Evolutionary conservation across 2,329 filamentous ascomycete species (phyloP), one percentile per base, ranked within the genome.

Genomic region (Scytalidium lignicola): DNA sequence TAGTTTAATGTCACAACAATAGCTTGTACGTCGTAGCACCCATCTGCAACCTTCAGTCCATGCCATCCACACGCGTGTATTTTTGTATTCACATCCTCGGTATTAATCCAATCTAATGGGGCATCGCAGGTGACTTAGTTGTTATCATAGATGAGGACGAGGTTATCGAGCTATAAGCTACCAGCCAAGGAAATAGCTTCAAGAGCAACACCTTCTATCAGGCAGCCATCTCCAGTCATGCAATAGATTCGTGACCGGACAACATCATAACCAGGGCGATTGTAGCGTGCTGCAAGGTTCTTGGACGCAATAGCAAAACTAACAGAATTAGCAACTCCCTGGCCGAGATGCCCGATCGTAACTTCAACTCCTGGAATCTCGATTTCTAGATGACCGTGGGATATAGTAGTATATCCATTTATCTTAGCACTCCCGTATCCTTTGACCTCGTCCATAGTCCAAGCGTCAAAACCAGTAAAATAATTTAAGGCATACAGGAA

Each of bases 111-210:
- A 51, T 75, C 70, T 1, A 74, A 67, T 2, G 66, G 66, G 3
- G 74, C 74, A 49, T 76, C 74, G 53, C 73, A 76, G 12, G 72
- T 74, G 22, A 78, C 65, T 50, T 74, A 68, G 52, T 78, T 77
- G 53, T 78, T 76, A 50, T 78, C 75, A 50, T 76, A 78, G 20
- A 77, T 72, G 9, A 77, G 55, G 1, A 67, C 69, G 6, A 78
- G 58, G 52, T 77, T 78, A 55, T 74, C 69, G 8, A 78, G 62
- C 47, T 68, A 68, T 55, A 68, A 62, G 52, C 75, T 72, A 2
- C 74, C 74, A 9, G 74, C 74, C 12, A 75, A 64, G 1, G 69
- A 71, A 28, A 77, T 70, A 0, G 74, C 73, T 54, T 78, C 75
- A 1, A 74, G 60, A 0, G 62, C 73, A 3, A 77, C 73, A 19